Base-by-base conservation (phyloP, 139 green algal species). In the Micractinium conductrix region DNA sequence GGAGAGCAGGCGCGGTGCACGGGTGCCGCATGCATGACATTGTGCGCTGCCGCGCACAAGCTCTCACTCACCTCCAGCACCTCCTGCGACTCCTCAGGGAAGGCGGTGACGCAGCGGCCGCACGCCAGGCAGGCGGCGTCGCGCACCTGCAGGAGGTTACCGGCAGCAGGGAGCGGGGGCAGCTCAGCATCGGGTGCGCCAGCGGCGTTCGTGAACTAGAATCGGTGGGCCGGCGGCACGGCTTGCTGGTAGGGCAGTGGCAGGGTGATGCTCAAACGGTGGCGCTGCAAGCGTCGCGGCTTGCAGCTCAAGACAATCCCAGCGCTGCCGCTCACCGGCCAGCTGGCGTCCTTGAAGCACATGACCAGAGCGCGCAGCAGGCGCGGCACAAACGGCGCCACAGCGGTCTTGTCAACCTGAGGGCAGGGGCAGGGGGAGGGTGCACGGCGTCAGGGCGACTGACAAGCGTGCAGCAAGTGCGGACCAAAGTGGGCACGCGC, bases 261-360 rank as follows among this genome's bases (percentile, higher is more conserved):
- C n/a, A n/a, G n/a, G n/a, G n/a, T n/a, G n/a, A n/a, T n/a, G n/a
- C n/a, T n/a, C n/a, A n/a, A n/a, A n/a, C n/a, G n/a, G n/a, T n/a
- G n/a, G n/a, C n/a, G n/a, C n/a, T n/a, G n/a, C 55, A 28, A 22
- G 21, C 55, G 21, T 63, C 21, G 4, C 10, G 55, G 55, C 55
- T 28, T 19, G 55, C 55, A 63, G 55, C 63, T 1, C 63, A 10
- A n/a, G n/a, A n/a, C n/a, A n/a, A n/a, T n/a, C n/a, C n/a, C n/a
- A n/a, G n/a, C n/a, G n/a, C n/a, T n/a, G n/a, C n/a, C n/a, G 5
- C 68, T 16, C 40, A 76, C 96, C 37, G 96, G 96, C 96, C 96
- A 99, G 55, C 84, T 93, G 80, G 91, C 93, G 92, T 98, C 94
- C 63, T 92, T 93, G 86, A 97, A 96, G 84, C 89, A 95, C 62